Conservation (phyloP, 805 yeast genomes). For the Candida stauntonica region DNA sequence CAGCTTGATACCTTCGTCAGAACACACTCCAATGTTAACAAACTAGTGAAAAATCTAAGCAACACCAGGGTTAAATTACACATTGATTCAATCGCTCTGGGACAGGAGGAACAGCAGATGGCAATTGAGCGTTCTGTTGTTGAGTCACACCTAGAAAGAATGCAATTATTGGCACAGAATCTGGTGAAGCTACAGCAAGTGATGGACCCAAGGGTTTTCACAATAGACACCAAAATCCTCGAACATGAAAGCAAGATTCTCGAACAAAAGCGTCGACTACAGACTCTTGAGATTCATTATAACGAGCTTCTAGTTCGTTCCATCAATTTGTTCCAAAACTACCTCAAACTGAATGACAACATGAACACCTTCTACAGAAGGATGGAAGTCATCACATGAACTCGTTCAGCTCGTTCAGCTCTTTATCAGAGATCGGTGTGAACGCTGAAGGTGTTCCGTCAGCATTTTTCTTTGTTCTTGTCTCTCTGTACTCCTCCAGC, state of each 20-base stretch:
- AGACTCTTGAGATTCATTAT: conserved; percentile 17
- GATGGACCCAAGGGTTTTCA: neutral
- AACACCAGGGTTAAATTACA: conserved; percentile 9
- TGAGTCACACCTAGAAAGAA: conserved; percentile 7
- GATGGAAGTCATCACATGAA: conserved; percentile 6
- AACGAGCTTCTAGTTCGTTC: conserved; percentile 22
- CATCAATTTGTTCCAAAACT: conserved; percentile 22
- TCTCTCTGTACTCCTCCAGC: neutral
- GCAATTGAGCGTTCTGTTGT: conserved; percentile 6
- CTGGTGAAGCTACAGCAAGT: neutral
- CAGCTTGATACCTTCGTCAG: conserved; percentile 8
- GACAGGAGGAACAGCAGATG: neutral
- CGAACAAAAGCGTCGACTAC: conserved; percentile 5
- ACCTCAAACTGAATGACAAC: conserved; percentile 19
- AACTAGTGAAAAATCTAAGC: conserved; percentile 10
- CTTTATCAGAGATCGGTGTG: conserved; percentile 1
- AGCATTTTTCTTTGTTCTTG: neutral
- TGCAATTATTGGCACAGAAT: neutral
- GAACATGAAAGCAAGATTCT: neutral
- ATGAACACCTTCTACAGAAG: conserved; percentile 11
- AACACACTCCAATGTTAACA: conserved; percentile 1
- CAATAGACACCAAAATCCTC: neutral
- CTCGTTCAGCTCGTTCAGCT: conserved; percentile 11
- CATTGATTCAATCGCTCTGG: neutral
- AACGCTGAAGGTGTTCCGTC: neutral